These are phyloP conservation scores for Pleurotus sapidus DNA, from an alignment of 768 basidiomycete species.

Conservation along the genomic window DNA sequence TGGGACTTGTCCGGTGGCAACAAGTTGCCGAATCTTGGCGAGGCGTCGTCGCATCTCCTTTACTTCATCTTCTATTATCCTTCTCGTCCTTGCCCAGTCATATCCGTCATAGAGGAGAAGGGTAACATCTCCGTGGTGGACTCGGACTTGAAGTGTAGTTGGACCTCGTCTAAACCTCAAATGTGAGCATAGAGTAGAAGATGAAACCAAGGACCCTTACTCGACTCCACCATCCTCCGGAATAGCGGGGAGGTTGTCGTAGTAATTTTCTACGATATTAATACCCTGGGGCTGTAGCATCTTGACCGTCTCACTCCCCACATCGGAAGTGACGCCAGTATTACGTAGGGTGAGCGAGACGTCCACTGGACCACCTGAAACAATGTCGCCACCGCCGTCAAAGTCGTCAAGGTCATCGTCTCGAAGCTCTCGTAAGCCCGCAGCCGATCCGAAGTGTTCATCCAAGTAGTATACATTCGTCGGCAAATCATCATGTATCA, in stretches of 20 bases:
- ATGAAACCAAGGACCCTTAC: constrained; percentile 32
- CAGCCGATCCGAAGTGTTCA: constrained; percentile 74
- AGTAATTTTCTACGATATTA: constrained; percentile 72
- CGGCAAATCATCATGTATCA: constrained; percentile 90
- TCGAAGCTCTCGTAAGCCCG: constrained; percentile 66
- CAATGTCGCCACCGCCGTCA: constrained; percentile 29
- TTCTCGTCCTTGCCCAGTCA: constrained; percentile 88
- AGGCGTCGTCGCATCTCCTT: constrained; percentile 85
- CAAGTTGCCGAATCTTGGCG: constrained; percentile 86
- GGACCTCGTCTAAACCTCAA: constrained; percentile 35
- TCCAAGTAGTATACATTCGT: constrained; percentile 88
- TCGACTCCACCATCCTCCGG: constrained; percentile 36
- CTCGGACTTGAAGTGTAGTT: constrained; percentile 47
- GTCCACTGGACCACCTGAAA: constrained; percentile 19
- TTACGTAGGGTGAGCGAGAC: constrained; percentile 22
- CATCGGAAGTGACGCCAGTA: constrained; percentile 49
- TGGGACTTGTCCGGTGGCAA: constrained; percentile 85
- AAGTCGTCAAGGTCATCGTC: constrained; percentile 77
- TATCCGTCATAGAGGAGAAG: constrained; percentile 90
- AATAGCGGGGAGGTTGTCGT: constrained; percentile 62
- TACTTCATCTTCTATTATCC: constrained; percentile 82
- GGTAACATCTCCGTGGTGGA: constrained; percentile 60
- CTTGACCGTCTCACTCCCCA: constrained; percentile 85
- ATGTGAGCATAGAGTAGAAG: background rate
- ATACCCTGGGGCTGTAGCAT: constrained; percentile 66